A percentile compares a stretch with the other conserved stretches of the same genome.
These are phyloP conservation scores for Exophiala phaeomuriformis DNA, from an alignment of 2,329 filamentous ascomycete genomes.

Conservation along the genomic window DNA sequence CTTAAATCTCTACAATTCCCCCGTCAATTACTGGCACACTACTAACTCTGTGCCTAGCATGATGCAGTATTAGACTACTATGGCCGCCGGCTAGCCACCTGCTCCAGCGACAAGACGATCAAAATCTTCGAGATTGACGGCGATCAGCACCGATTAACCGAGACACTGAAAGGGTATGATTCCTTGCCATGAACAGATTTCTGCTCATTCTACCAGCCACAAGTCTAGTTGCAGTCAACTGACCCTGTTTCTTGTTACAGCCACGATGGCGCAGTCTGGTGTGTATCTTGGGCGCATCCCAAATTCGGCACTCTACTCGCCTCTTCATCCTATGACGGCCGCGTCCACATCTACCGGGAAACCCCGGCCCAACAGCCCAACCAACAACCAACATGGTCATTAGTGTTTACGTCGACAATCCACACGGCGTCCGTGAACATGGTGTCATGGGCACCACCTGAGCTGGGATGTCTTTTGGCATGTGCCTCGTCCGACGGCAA, in stretches of 20 bases:
- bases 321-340: constrained; percentile 91
- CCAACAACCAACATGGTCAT: constrained; percentile 56
- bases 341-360: constrained; percentile 98
- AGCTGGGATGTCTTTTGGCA: constrained; percentile 87
- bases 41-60: constrained; percentile 54
- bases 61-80: constrained; percentile 99
- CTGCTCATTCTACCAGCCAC: not conserved
- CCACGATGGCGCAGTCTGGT: constrained; percentile 97
- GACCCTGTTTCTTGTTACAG: constrained; percentile 40
- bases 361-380: constrained; percentile 32
- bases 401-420: constrained; percentile 84
- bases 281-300: constrained; percentile 93
- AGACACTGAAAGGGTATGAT: constrained; percentile 83
- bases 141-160: constrained; percentile 77
- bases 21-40: not conserved
- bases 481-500: constrained; percentile 91
- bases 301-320: constrained; percentile 98
- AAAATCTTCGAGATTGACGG: constrained; percentile 99
- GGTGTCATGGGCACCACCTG: constrained; percentile 94
- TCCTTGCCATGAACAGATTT: too few species aligned
- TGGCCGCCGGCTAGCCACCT: constrained; percentile 88
- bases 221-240: not conserved
- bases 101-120: constrained; percentile 96
- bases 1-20: too few species aligned
- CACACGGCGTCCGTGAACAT: constrained; percentile 97